A percentile compares a stretch with the other conserved stretches of the same genome.
These are phyloP conservation scores for Stephania cephalantha DNA, from an alignment of 164 flowering plant species.

Conservation along the genomic window DNA sequence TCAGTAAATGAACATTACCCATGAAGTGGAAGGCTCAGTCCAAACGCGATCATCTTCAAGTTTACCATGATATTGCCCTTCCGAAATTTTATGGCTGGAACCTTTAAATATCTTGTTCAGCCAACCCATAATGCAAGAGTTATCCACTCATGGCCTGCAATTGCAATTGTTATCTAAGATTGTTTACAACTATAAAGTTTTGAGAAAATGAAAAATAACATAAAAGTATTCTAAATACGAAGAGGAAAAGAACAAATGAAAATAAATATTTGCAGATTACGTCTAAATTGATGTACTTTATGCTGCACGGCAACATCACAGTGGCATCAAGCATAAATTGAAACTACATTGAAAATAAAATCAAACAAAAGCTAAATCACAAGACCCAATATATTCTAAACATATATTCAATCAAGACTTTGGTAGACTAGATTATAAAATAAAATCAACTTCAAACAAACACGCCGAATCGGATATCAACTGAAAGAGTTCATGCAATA, in stretches of 20 bases:
- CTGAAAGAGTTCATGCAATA: not conserved
- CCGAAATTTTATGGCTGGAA: constrained; percentile 44
- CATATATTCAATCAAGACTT: not conserved
- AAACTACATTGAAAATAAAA: too few relatives aligned
- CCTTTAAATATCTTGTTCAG: constrained; percentile 66
- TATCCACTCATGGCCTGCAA: constrained; percentile 33
- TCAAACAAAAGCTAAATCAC: too few relatives aligned
- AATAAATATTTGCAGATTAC: not conserved
- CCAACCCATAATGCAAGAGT: constrained; percentile 62
- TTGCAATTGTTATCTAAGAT: not conserved
- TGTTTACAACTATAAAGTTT: not conserved
- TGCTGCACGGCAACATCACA: not conserved
- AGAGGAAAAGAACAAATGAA: not conserved
- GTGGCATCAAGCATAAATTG: not conserved
- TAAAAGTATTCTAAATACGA: not conserved
- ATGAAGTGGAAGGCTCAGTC: constrained; percentile 45
- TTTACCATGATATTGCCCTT: constrained; percentile 47
- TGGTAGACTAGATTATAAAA: not conserved
- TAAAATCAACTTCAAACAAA: not conserved
- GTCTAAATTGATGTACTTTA: not conserved
- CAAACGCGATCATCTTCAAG: constrained; percentile 40
- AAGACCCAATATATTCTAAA: not conserved
- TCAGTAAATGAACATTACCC: constrained; percentile 27
- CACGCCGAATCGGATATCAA: not conserved
- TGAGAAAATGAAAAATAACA: not conserved